phyloP scores from a whole-genome alignment of 768 basidiomycete genomes.

The Tephrocybe rancida region DNA sequence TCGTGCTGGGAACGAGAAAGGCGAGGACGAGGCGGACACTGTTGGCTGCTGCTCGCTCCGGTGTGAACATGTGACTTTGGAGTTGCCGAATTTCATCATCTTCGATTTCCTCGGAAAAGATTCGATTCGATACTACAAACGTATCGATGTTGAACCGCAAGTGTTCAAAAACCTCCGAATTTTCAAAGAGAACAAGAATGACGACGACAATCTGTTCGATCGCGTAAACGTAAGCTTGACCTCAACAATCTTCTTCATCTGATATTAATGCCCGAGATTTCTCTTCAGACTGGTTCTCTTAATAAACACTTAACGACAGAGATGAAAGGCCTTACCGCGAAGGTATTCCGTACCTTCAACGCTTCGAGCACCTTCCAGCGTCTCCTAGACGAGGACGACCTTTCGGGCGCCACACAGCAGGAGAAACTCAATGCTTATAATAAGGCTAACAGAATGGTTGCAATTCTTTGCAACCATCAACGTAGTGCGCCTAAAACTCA shows the following conservation, averaged over 20 bases:
- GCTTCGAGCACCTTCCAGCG: constrained; percentile 96
- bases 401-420: constrained; percentile 73
- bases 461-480: constrained; percentile 99
- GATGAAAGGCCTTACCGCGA: constrained; percentile 98
- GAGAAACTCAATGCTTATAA: constrained; percentile 98
- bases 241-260: constrained; percentile 1
- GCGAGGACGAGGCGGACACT: constrained; percentile 98
- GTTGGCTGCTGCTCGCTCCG: constrained; percentile 98
- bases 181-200: constrained; percentile 92
- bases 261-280: constrained; percentile 18
- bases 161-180: constrained; percentile 98
- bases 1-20: constrained; percentile 99
- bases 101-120: constrained; percentile 99
- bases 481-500: constrained; percentile 91
- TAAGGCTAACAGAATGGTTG: constrained; percentile 94
- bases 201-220: constrained; percentile 90
- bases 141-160: constrained; percentile 85
- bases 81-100: constrained; percentile 82
- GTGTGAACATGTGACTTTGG: constrained; percentile 94
- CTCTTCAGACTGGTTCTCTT: constrained; percentile 68
- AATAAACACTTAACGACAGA: constrained; percentile 93
- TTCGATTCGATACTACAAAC: constrained; percentile 95
- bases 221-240: constrained; percentile 78
- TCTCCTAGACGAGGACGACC: constrained; percentile 71
- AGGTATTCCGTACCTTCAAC: constrained; percentile 99